Conservation (phyloP, 163 green algal species). For the Scenedesmus sp. region DNA sequence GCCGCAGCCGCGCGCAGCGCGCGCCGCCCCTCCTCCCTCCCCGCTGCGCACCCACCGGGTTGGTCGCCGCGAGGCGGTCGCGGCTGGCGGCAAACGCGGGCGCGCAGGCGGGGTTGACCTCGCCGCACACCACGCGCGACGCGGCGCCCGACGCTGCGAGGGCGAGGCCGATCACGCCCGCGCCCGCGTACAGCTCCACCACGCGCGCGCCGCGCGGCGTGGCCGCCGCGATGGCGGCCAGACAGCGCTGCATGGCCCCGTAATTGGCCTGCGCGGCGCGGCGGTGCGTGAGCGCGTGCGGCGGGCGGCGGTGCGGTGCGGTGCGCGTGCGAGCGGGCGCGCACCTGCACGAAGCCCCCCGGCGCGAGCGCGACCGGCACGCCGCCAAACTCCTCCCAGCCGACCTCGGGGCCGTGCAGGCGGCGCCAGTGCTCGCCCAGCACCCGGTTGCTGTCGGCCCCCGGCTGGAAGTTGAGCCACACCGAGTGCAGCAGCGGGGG, state of each 20-base stretch:
- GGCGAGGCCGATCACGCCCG: conserved; percentile 73
- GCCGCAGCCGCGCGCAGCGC: too few species aligned
- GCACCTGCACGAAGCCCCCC: conserved; percentile 67
- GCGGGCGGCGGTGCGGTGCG: too few species aligned
- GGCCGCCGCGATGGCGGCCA: conserved; percentile 57
- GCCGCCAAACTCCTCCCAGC: conserved; percentile 72
- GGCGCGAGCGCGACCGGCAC: conserved; percentile 68
- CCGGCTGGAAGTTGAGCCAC: conserved; percentile 80
- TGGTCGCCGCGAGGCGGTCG: conserved; percentile 26
- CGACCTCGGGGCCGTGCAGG: conserved; percentile 56
- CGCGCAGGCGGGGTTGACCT: conserved; percentile 65
- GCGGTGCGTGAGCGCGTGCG: too few species aligned
- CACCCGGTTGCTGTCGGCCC: conserved; percentile 59
- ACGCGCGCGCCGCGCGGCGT: conserved; percentile 55
- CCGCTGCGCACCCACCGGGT: conserved; percentile 14
- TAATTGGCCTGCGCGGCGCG: conserved; percentile 69
- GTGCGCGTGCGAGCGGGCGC: too few species aligned
- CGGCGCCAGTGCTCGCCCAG: conserved; percentile 67
- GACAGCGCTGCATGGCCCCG: conserved; percentile 67
- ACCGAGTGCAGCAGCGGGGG: conserved; percentile 74
- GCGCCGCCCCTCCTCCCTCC: too few species aligned
- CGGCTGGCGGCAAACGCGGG: conserved; percentile 60
- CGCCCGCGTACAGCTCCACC: conserved; percentile 80
- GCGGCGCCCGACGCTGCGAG: conserved; percentile 50
- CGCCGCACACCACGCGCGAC: conserved; percentile 53